Conservation (phyloP, 495 filamentous ascomycete species). For the Hypoxylon trugodes region DNA sequence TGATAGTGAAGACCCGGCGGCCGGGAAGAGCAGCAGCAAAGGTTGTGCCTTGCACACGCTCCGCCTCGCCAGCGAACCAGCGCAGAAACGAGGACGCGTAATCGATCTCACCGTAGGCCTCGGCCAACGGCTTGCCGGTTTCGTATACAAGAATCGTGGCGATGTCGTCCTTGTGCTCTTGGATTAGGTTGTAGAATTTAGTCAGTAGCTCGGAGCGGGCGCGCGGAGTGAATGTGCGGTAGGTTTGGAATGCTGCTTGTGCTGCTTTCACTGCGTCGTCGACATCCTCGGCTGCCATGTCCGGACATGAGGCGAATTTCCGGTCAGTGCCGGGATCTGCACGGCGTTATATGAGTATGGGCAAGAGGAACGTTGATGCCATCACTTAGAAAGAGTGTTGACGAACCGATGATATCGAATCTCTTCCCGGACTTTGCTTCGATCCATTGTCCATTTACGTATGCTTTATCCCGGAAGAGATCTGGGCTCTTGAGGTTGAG, state of each 20-base stretch:
- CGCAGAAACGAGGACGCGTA: slow-evolving; percentile 69
- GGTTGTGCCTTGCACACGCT: slow-evolving; percentile 70
- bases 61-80: slow-evolving; percentile 75
- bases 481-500: slow-evolving; percentile 65
- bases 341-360: neutral
- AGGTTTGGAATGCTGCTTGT: slow-evolving; percentile 68
- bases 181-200: slow-evolving; percentile 65
- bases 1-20: slow-evolving; percentile 73
- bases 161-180: slow-evolving; percentile 61
- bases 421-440: slow-evolving; percentile 67
- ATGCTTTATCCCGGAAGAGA: slow-evolving; percentile 67
- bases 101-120: slow-evolving; percentile 66
- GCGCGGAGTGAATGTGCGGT: slow-evolving; percentile 66
- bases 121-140: slow-evolving; percentile 69
- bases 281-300: slow-evolving; percentile 68
- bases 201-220: slow-evolving; percentile 69
- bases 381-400: neutral
- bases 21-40: slow-evolving; percentile 63
- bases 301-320: slow-evolving; percentile 70
- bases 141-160: slow-evolving; percentile 68
- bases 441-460: slow-evolving; percentile 69
- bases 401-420: slow-evolving; percentile 71
- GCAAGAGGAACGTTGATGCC: no score
- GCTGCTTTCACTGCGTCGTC: slow-evolving; percentile 66
- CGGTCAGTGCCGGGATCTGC: slow-evolving; percentile 71